Percentiles rank a stretch among this genome's conserved stretches.
Evolutionary conservation across 768 basidiomycete species (phyloP).

Genomic region (Termitomyces bulborhizus): DNA sequence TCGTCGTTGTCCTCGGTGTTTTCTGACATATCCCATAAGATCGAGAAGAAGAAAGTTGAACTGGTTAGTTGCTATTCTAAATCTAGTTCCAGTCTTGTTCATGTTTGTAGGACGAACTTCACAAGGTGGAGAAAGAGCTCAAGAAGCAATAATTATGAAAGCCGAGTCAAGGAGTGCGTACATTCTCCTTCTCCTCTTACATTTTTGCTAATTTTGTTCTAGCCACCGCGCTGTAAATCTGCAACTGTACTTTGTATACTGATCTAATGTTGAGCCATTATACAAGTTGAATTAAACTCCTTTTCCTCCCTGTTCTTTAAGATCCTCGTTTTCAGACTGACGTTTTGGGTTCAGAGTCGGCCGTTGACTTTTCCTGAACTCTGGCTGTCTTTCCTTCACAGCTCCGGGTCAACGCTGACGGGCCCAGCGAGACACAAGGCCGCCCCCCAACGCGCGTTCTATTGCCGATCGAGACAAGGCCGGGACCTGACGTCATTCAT

Average conservation of each 20-base stretch:
- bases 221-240: neutral
- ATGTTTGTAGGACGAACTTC: slow-evolving; percentile 17
- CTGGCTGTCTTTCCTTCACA: no score
- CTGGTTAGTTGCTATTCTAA: slow-evolving; percentile 18
- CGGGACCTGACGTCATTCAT: neutral
- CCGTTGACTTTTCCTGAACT: neutral
- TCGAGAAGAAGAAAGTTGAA: slow-evolving; percentile 28
- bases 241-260: neutral
- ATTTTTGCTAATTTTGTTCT: neutral
- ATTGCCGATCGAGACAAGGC: neutral
- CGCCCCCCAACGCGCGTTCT: slow-evolving; percentile 1
- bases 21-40: slow-evolving; percentile 16
- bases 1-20: neutral
- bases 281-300: neutral
- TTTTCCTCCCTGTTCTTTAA: neutral
- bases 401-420: no score
- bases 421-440: neutral
- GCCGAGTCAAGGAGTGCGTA: neutral
- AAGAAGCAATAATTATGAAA: slow-evolving; percentile 13
- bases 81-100: neutral
- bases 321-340: neutral
- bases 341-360: neutral
- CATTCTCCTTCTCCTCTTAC: no score
- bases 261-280: neutral
- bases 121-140: slow-evolving; percentile 18